These are phyloP conservation scores for Cystobasidium sp. DNA, from an alignment of 1,284 basidiomycete species.

Conservation along the genomic window DNA sequence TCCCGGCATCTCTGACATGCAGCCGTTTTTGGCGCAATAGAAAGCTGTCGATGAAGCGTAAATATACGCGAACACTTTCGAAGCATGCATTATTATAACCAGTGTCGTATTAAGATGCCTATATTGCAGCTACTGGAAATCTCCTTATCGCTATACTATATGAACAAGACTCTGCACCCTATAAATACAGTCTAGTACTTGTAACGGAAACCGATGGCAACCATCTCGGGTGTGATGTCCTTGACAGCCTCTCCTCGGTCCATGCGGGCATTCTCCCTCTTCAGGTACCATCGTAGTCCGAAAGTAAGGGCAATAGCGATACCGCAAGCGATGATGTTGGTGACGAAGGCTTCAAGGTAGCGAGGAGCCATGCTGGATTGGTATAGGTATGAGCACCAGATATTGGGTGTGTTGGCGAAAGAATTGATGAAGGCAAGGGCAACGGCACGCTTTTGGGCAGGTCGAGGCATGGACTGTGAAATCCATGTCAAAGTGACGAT, in stretches of 20 bases:
- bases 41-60: too few relatives aligned
- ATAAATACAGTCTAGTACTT: slow-evolving; percentile 8
- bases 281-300: slow-evolving; percentile 53
- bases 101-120: too few relatives aligned
- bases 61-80: too few relatives aligned
- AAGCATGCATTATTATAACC: too few relatives aligned
- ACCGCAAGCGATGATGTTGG: slow-evolving; percentile 56
- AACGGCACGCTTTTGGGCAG: slow-evolving; percentile 57
- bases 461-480: slow-evolving; percentile 56
- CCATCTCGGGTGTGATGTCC: slow-evolving; percentile 34
- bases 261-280: slow-evolving; percentile 54
- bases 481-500: slow-evolving; percentile 52
- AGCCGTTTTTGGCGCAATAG: too few relatives aligned
- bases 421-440: slow-evolving; percentile 58
- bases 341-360: slow-evolving; percentile 55
- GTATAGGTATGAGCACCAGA: slow-evolving; percentile 57
- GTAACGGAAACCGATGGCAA: slow-evolving; percentile 32
- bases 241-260: slow-evolving; percentile 53
- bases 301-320: slow-evolving; percentile 52
- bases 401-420: slow-evolving; percentile 57
- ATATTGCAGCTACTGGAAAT: too few relatives aligned
- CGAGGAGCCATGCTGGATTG: slow-evolving; percentile 50
- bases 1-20: too few relatives aligned
- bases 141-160: too few relatives aligned
- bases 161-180: too few relatives aligned